Evolutionary conservation across 1,139 yeast genomes (phyloP).

Genomic region (Diutina rugosa): DNA sequence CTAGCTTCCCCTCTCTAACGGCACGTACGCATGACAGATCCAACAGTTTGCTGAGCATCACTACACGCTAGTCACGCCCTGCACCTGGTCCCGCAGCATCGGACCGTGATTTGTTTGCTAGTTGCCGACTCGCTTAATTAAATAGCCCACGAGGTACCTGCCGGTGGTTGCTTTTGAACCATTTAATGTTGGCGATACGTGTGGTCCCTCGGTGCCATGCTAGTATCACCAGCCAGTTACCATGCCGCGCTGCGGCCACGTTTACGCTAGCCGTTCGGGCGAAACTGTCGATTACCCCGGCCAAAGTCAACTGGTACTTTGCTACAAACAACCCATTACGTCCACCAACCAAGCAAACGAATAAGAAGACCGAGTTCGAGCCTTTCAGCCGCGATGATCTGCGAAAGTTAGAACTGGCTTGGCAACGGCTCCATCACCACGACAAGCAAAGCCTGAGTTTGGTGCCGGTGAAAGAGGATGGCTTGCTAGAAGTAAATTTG

Average conservation of each 20-base stretch:
- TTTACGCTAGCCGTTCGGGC: not conserved
- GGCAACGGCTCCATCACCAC: slow-evolving; percentile 29
- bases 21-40: not conserved
- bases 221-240: not conserved
- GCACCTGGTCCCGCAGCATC: not conserved
- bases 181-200: not conserved
- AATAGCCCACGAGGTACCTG: not conserved
- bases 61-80: not conserved
- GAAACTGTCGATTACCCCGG: not conserved
- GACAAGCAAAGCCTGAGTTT: slow-evolving; percentile 29
- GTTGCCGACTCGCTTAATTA: not conserved
- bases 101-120: not conserved
- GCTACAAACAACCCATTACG: slow-evolving; percentile 66
- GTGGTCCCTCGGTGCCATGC: not conserved
- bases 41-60: not conserved
- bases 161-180: not conserved
- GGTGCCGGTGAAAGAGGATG: slow-evolving; percentile 39
- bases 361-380: slow-evolving; percentile 30
- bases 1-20: not conserved
- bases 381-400: slow-evolving; percentile 61
- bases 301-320: slow-evolving; percentile 51
- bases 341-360: slow-evolving; percentile 45
- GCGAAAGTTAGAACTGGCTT: slow-evolving; percentile 49
- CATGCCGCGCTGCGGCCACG: not conserved
- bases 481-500: slow-evolving; percentile 61